Evolutionary conservation across 2,329 filamentous ascomycete species (phyloP).

Genomic region (Colletotrichum higginsianum): DNA sequence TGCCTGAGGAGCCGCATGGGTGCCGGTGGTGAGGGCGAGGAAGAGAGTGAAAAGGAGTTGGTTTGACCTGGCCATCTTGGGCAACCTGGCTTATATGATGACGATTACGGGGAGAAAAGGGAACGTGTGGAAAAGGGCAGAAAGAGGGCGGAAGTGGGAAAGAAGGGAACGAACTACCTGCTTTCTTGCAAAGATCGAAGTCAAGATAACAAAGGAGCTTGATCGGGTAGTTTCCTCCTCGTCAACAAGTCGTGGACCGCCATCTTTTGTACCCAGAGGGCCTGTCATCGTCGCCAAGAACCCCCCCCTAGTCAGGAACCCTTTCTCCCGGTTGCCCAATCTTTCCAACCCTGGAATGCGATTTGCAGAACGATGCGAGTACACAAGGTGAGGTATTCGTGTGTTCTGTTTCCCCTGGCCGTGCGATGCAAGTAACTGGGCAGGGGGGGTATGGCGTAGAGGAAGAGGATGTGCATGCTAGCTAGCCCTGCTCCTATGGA

Average conservation of each 20-base stretch:
- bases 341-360: background rate
- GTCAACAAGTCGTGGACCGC: background rate
- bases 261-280: conserved; percentile 20
- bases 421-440: background rate
- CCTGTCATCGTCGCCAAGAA: conserved; percentile 27
- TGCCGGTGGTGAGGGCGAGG: conserved; percentile 21
- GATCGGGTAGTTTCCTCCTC: background rate
- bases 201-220: background rate
- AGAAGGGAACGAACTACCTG: too few species aligned
- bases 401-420: too few species aligned
- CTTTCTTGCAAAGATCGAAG: background rate
- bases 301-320: conserved; percentile 11
- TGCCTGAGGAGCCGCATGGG: conserved; percentile 32
- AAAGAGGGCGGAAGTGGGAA: conserved; percentile 9
- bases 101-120: background rate
- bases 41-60: conserved; percentile 34
- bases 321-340: background rate
- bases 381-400: too few species aligned
- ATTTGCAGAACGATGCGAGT: background rate
- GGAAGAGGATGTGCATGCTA: background rate
- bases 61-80: conserved; percentile 31
- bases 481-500: background rate
- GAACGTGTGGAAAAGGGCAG: conserved; percentile 7
- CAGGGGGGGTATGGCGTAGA: conserved; percentile 1
- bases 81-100: background rate